Percentiles rank a stretch among this genome's conserved stretches.
Evolutionary conservation across 306 rosid species (phyloP).

Genomic region (Medicago ruthenica): DNA sequence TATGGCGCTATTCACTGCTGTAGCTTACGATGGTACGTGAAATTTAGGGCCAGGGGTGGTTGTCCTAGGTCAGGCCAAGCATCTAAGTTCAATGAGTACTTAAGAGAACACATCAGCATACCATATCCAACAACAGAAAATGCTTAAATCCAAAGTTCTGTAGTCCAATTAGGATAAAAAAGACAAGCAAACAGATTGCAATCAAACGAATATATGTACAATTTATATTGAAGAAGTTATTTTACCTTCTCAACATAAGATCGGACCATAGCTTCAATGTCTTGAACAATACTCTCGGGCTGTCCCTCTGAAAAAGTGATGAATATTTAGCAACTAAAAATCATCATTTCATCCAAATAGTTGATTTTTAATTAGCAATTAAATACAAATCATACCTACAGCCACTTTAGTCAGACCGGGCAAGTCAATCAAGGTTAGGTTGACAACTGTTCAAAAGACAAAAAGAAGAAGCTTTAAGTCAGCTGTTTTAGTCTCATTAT

Average conservation of each 20-base stretch:
- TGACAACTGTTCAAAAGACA: constrained; percentile 76
- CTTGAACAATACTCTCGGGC: constrained; percentile 89
- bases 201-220: neutral
- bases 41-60: constrained; percentile 12
- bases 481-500: constrained; percentile 14
- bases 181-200: constrained; percentile 2
- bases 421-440: constrained; percentile 89
- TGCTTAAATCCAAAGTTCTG: constrained; percentile 23
- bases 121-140: constrained; percentile 14
- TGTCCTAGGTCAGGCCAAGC: neutral
- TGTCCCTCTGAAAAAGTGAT: constrained; percentile 79
- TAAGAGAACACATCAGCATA: constrained; percentile 8
- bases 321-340: constrained; percentile 19
- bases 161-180: constrained; percentile 10
- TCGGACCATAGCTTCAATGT: constrained; percentile 89
- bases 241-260: constrained; percentile 86
- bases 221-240: neutral
- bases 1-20: neutral
- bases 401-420: constrained; percentile 99
- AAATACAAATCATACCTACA: constrained; percentile 64
- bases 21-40: neutral
- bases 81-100: constrained; percentile 16
- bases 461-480: constrained; percentile 15
- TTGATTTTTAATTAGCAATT: constrained; percentile 8
- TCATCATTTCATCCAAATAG: constrained; percentile 23